Evolutionary conservation across 2,329 filamentous ascomycete species (phyloP).

Genomic region (Plenodomus biglobosus): DNA sequence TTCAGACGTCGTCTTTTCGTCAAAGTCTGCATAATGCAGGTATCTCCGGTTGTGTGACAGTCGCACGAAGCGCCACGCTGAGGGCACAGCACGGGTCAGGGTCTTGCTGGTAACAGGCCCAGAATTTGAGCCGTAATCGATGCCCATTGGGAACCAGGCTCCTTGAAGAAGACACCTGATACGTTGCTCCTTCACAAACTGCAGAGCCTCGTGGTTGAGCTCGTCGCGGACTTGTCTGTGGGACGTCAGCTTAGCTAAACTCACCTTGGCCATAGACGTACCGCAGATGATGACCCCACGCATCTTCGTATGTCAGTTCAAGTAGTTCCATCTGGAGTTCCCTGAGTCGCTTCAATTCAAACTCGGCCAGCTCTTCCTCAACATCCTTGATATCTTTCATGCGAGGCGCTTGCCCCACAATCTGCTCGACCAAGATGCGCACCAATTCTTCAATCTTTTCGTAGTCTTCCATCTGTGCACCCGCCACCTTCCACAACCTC

Average conservation of each 20-base stretch:
- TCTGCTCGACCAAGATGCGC: constrained; percentile 84
- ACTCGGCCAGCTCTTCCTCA: constrained; percentile 84
- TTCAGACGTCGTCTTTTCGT: constrained; percentile 62
- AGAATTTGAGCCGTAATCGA: constrained; percentile 54
- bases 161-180: constrained; percentile 86
- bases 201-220: constrained; percentile 83
- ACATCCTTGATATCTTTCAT: constrained; percentile 83
- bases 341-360: constrained; percentile 75
- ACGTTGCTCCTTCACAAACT: constrained; percentile 96
- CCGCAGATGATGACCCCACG: constrained; percentile 86
- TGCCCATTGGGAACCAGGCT: constrained; percentile 74
- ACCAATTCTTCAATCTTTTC: constrained; percentile 91
- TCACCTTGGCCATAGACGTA: constrained; percentile 22
- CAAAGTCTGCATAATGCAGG: constrained; percentile 87
- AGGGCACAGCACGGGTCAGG: constrained; percentile 48
- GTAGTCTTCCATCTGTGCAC: constrained; percentile 82
- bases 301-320: constrained; percentile 88
- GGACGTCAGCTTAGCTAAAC: constrained; percentile 22
- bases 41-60: constrained; percentile 89
- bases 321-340: constrained; percentile 92
- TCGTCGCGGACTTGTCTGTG: constrained; percentile 80
- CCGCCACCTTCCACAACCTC: constrained; percentile 87
- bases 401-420: constrained; percentile 78
- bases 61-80: constrained; percentile 78
- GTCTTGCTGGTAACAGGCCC: constrained; percentile 49